These are phyloP conservation scores for Ogataea zsoltii DNA, from an alignment of 805 yeast species.

Conservation along the genomic window DNA sequence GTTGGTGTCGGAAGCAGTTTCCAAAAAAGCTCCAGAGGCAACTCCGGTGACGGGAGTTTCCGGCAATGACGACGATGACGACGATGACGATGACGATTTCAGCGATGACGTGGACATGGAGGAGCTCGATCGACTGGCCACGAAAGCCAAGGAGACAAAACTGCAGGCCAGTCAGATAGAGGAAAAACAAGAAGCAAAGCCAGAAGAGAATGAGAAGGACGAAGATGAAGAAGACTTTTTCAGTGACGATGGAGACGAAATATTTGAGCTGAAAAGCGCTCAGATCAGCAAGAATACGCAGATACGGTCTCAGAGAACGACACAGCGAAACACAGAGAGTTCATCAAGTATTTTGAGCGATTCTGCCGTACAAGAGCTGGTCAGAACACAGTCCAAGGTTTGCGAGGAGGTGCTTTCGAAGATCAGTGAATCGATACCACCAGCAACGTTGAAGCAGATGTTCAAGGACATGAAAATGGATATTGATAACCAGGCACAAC, in stretches of 20 bases:
- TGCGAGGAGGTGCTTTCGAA: background rate
- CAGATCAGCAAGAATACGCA: background rate
- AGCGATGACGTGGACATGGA: constrained; percentile 35
- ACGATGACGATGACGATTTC: constrained; percentile 25
- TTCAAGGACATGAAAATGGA: constrained; percentile 26
- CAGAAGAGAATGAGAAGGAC: background rate
- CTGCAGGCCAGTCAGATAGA: constrained; percentile 3
- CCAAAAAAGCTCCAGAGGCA: too few species aligned
- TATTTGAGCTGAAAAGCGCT: constrained; percentile 14
- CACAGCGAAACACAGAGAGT: background rate
- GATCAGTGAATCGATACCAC: background rate
- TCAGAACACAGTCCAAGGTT: background rate
- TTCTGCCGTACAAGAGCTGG: background rate
- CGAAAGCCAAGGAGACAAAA: constrained; percentile 8
- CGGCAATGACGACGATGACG: too few species aligned
- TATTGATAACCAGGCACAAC: constrained; percentile 12
- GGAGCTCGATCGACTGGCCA: constrained; percentile 26
- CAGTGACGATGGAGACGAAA: constrained; percentile 31
- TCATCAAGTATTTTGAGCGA: background rate
- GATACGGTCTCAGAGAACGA: background rate
- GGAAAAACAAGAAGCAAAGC: background rate
- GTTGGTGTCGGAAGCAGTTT: too few species aligned
- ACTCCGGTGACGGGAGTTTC: too few species aligned
- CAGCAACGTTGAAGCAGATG: constrained; percentile 2
- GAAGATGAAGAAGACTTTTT: constrained; percentile 22